A percentile compares a stretch with the other conserved stretches of the same genome.
phyloP scores from a whole-genome alignment of 176 grass and related monocot species.

The Carex pumila region DNA sequence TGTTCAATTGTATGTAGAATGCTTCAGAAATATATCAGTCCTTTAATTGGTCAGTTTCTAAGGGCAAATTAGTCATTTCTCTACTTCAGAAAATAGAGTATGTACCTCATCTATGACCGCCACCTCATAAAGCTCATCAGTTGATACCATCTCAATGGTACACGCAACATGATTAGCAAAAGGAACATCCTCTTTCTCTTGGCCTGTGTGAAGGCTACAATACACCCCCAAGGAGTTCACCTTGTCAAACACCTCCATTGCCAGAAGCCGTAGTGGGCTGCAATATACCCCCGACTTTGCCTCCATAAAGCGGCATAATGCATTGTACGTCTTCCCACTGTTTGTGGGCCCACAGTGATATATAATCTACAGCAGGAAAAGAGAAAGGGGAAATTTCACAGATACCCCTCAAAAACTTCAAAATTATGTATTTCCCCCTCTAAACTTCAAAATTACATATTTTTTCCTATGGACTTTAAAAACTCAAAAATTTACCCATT shows the following conservation, averaged over 20 bases:
- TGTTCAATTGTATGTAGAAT: too few species aligned
- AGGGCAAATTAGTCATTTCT: too few species aligned
- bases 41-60: too few species aligned
- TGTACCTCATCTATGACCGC: slow-evolving; percentile 76
- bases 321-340: slow-evolving; percentile 96
- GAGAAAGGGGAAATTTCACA: too few species aligned
- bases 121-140: slow-evolving; percentile 70
- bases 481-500: too few species aligned
- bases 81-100: neutral
- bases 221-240: slow-evolving; percentile 74
- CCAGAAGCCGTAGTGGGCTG: slow-evolving; percentile 90
- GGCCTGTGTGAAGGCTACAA: slow-evolving; percentile 82
- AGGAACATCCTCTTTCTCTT: slow-evolving; percentile 73
- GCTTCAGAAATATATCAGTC: too few species aligned
- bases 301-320: slow-evolving; percentile 52
- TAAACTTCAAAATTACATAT: too few species aligned
- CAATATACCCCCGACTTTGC: slow-evolving; percentile 71
- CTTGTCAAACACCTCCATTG: slow-evolving; percentile 98
- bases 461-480: too few species aligned
- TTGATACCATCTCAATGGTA: slow-evolving; percentile 82
- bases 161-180: slow-evolving; percentile 76
- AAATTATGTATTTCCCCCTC: too few species aligned
- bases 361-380: slow-evolving; percentile 17
- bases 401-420: too few species aligned
- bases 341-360: slow-evolving; percentile 96